A percentile compares a stretch with the other conserved stretches of the same genome.
Conservation (phyloP, 176 grass and related monocot genomes). For the Coix lacrymajobi region DNA sequence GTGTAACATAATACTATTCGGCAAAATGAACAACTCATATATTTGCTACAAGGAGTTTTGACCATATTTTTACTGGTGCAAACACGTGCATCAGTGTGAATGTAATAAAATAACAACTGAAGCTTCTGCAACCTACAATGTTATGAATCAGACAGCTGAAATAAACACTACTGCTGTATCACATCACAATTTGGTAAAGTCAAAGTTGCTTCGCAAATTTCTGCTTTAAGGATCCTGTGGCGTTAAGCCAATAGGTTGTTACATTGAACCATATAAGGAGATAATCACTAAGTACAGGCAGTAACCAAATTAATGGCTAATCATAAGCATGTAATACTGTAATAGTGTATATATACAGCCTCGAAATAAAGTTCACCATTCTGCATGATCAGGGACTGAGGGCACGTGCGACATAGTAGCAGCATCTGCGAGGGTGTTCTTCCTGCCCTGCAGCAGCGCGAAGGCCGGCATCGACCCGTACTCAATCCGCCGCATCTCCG, state of each 20-base stretch:
- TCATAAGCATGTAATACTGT: neutral
- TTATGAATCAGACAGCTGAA: neutral
- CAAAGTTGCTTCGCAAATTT: neutral
- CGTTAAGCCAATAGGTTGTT: neutral
- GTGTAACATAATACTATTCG: neutral
- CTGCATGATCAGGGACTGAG: conserved; percentile 48
- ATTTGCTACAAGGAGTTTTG: neutral
- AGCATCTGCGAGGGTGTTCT: conserved; percentile 48
- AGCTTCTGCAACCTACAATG: neutral
- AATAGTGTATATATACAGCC: neutral
- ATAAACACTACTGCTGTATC: neutral
- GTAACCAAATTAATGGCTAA: neutral
- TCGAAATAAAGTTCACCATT: conserved; percentile 53
- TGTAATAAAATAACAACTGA: neutral
- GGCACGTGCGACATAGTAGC: conserved; percentile 49
- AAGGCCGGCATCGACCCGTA: conserved; percentile 75
- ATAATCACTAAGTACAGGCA: neutral
- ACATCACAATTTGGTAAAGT: neutral
- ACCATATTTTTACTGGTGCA: neutral
- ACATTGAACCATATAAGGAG: neutral
- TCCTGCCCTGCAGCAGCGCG: conserved; percentile 74
- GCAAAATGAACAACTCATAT: neutral
- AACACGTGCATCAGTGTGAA: neutral
- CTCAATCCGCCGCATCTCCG: conserved; percentile 71
- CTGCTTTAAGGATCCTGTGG: neutral